Evolutionary conservation across 768 basidiomycete genomes (phyloP).

Genomic region (Termitomyces sp.): DNA sequence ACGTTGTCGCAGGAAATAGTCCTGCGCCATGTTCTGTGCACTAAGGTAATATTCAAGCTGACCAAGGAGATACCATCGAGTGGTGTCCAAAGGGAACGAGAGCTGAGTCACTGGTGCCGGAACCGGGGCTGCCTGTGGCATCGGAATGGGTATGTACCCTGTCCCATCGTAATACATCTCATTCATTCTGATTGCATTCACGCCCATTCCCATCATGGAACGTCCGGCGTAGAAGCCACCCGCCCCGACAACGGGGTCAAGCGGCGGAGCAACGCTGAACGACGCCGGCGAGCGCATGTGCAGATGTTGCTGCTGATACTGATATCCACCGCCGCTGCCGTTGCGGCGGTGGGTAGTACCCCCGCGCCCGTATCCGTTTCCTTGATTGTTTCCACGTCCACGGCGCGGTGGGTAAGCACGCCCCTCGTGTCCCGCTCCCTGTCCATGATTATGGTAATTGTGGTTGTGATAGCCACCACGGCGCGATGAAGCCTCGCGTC

Average conservation of each 20-base stretch:
- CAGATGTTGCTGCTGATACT: constrained; percentile 9
- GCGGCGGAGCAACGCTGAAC: constrained; percentile 23
- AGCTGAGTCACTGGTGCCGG: constrained; percentile 18
- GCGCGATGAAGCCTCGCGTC: constrained; percentile 2
- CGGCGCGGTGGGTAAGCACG: constrained; percentile 6
- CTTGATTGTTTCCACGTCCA: constrained; percentile 22
- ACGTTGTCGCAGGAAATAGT: constrained; percentile 74
- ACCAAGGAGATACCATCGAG: constrained; percentile 63
- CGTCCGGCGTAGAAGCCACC: not conserved
- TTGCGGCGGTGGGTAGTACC: constrained; percentile 28
- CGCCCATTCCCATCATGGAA: constrained; percentile 8
- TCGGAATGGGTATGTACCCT: constrained; percentile 17
- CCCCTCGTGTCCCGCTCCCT: not conserved
- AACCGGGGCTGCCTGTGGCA: constrained; percentile 10
- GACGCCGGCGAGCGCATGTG: constrained; percentile 21
- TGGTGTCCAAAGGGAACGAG: constrained; percentile 59
- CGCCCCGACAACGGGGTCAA: not conserved
- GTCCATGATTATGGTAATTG: not conserved
- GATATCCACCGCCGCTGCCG: constrained; percentile 17
- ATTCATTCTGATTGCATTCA: not conserved
- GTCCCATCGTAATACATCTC: constrained; percentile 22
- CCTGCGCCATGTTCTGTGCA: constrained; percentile 83
- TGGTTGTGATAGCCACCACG: not conserved
- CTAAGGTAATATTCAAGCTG: constrained; percentile 94
- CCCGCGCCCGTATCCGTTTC: constrained; percentile 27